Evolutionary conservation across 306 rosid species (phyloP).

Genomic region (Neltuma alba): DNA sequence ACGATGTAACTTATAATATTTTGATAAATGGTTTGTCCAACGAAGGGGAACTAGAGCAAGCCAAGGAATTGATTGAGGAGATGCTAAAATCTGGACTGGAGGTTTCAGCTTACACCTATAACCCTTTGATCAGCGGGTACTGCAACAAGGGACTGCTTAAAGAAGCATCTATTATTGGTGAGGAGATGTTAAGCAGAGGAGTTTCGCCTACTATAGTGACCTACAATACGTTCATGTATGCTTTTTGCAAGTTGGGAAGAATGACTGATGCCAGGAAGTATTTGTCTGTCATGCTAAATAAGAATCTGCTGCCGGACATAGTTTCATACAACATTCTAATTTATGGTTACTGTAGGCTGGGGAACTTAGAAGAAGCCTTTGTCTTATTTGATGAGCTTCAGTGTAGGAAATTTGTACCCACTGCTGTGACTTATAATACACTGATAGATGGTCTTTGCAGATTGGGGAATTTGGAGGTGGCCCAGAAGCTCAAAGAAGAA

Average conservation of each 20-base stretch:
- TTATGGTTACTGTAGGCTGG: constrained; percentile 66
- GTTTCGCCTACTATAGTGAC: constrained; percentile 59
- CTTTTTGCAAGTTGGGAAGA: constrained; percentile 65
- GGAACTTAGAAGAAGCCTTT: constrained; percentile 59
- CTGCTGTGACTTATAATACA: constrained; percentile 68
- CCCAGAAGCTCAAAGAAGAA: constrained; percentile 58
- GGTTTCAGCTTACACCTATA: constrained; percentile 63
- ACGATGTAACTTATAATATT: constrained; percentile 62
- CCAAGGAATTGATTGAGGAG: constrained; percentile 51
- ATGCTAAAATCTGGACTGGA: constrained; percentile 57
- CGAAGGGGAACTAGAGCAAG: constrained; percentile 62
- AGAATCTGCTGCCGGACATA: constrained; percentile 60
- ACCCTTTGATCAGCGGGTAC: constrained; percentile 65
- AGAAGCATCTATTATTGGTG: constrained; percentile 51
- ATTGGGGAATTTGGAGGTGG: constrained; percentile 68
- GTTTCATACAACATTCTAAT: constrained; percentile 69
- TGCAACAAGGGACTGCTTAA: constrained; percentile 54
- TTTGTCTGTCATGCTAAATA: constrained; percentile 48
- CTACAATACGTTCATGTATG: constrained; percentile 64
- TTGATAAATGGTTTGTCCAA: constrained; percentile 70
- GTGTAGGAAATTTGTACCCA: constrained; percentile 49
- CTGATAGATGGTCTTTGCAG: constrained; percentile 76
- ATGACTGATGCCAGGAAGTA: constrained; percentile 59
- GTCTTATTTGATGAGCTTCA: constrained; percentile 57
- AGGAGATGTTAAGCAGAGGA: constrained; percentile 62